These are phyloP conservation scores for Gliomastix tumulicola DNA, from an alignment of 2,329 filamentous ascomycete genomes.

Conservation along the genomic window DNA sequence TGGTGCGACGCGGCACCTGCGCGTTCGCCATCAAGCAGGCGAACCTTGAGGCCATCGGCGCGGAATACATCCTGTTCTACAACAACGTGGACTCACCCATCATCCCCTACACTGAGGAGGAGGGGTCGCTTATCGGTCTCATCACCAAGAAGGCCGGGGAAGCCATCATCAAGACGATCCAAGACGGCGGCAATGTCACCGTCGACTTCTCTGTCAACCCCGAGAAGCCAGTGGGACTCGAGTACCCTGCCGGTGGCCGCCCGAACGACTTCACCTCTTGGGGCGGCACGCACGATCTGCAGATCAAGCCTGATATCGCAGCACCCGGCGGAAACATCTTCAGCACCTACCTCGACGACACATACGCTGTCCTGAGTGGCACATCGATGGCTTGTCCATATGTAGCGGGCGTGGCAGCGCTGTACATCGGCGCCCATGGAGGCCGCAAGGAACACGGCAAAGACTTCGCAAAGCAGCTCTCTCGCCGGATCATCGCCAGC, in stretches of 20 bases:
- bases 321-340: conserved; percentile 31
- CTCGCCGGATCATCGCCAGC: conserved; percentile 8
- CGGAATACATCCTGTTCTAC: conserved; percentile 11
- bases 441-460: conserved; percentile 8
- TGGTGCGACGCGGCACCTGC: conserved; percentile 22
- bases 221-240: conserved; percentile 12
- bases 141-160: conserved; percentile 13
- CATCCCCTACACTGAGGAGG: neutral
- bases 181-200: conserved; percentile 16
- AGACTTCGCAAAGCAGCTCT: conserved; percentile 8
- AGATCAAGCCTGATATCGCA: conserved; percentile 34
- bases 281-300: conserved; percentile 33
- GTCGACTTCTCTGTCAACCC: conserved; percentile 18
- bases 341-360: conserved; percentile 29
- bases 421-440: conserved; percentile 12
- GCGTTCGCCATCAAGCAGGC: conserved; percentile 13
- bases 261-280: conserved; percentile 31
- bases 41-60: conserved; percentile 15
- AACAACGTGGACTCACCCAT: conserved; percentile 2
- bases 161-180: conserved; percentile 15
- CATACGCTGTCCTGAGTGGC: conserved; percentile 22
- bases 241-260: conserved; percentile 19
- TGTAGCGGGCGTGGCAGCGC: conserved; percentile 27
- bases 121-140: conserved; percentile 14
- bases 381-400: conserved; percentile 40